These are phyloP conservation scores for Pseudonitzschia pungens DNA, from an alignment of 108 stramenopile species.

Conservation along the genomic window DNA sequence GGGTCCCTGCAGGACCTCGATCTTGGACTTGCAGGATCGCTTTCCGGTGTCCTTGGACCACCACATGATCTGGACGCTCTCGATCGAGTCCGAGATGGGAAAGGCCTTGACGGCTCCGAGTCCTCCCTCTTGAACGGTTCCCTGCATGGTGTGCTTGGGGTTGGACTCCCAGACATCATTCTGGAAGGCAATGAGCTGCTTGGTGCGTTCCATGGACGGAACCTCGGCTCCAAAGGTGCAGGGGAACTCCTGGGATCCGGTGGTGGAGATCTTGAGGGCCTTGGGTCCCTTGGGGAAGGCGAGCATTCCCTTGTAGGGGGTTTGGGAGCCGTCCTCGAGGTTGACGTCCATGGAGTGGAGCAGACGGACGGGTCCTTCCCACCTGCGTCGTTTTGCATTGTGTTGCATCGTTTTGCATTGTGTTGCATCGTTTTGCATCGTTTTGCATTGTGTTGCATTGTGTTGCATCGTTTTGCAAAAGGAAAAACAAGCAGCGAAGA, in stretches of 20 bases:
- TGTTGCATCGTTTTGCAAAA: too few relatives aligned
- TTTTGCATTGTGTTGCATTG: too few relatives aligned
- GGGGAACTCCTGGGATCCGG: constrained; percentile 59
- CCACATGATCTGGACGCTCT: constrained; percentile 64
- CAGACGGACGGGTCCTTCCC: constrained; percentile 69
- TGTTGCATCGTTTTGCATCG: too few relatives aligned
- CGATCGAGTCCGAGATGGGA: constrained; percentile 57
- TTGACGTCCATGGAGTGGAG: constrained; percentile 62
- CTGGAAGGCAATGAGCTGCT: constrained; percentile 53
- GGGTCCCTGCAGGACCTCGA: constrained; percentile 67
- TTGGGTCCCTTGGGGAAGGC: constrained; percentile 70
- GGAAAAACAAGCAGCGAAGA: too few relatives aligned
- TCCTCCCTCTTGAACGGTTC: constrained; percentile 31
- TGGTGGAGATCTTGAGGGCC: constrained; percentile 53
- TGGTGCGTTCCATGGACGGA: constrained; percentile 52
- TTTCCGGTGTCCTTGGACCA: constrained; percentile 69
- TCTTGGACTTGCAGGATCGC: constrained; percentile 64
- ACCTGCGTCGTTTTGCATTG: constrained; percentile 5
- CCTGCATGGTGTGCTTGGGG: constrained; percentile 57
- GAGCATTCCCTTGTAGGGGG: constrained; percentile 59
- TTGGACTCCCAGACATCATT: constrained; percentile 54
- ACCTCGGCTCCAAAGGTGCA: constrained; percentile 56
- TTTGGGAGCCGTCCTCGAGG: constrained; percentile 62
- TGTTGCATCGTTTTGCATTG: too few relatives aligned
- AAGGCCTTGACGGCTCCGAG: constrained; percentile 57